Evolutionary conservation across 2,329 filamentous ascomycete genomes (phyloP).

Genomic region (Sporothrix schenckii): DNA sequence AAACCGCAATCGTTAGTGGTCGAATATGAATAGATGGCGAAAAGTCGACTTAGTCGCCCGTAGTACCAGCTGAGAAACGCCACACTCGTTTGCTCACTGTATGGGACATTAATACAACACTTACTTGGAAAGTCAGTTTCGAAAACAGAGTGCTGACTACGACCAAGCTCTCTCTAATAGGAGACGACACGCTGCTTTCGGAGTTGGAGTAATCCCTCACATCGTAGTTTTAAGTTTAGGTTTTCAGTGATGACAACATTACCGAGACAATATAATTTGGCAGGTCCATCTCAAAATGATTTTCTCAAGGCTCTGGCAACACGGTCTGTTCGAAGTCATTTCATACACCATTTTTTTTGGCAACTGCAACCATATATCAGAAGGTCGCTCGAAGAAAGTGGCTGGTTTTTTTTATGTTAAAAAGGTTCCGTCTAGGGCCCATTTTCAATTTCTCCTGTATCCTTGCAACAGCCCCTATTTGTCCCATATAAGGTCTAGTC

Average conservation of each 20-base stretch:
- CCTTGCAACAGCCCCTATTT: slow-evolving; percentile 23
- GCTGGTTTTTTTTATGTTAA: not conserved
- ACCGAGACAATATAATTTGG: not conserved
- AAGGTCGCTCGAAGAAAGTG: not conserved
- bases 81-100: too few relatives aligned
- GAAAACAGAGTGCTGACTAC: not conserved
- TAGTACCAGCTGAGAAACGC: too few relatives aligned
- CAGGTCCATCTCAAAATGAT: not conserved
- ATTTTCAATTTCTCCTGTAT: slow-evolving; percentile 27
- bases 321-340: too few relatives aligned
- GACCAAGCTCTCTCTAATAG: not conserved
- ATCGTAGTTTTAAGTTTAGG: too few relatives aligned
- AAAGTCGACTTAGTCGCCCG: too few relatives aligned
- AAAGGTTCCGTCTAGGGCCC: not conserved
- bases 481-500: slow-evolving; percentile 23
- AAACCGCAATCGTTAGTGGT: too few relatives aligned
- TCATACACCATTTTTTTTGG: too few relatives aligned
- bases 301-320: too few relatives aligned
- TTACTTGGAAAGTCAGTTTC: not conserved
- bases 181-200: slow-evolving; percentile 1
- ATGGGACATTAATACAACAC: too few relatives aligned
- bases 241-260: too few relatives aligned
- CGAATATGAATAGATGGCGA: too few relatives aligned
- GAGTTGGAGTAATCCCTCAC: too few relatives aligned
- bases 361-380: not conserved